Evolutionary conservation across 2,329 filamentous ascomycete genomes (phyloP).

Genomic region (Xylariaceae sp.): DNA sequence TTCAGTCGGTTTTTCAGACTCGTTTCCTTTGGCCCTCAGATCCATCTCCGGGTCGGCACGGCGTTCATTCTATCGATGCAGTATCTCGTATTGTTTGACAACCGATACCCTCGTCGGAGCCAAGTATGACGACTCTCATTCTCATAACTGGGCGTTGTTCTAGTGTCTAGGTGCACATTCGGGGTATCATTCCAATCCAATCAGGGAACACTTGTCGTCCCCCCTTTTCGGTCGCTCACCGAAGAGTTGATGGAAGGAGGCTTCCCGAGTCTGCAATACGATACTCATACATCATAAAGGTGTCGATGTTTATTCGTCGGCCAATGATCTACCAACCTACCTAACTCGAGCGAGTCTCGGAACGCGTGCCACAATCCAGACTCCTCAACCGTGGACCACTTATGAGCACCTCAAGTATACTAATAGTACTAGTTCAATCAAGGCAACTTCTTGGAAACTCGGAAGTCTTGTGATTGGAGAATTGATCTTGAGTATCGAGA

Average conservation of each 20-base stretch:
- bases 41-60: background rate
- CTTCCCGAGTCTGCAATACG: background rate
- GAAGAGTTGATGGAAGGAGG: background rate
- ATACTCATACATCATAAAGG: background rate
- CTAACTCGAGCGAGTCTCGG: background rate
- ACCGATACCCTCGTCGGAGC: background rate
- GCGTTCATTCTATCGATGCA: background rate
- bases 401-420: background rate
- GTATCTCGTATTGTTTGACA: background rate
- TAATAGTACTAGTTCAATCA: background rate
- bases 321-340: background rate
- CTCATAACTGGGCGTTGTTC: background rate
- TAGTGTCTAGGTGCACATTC: background rate
- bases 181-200: background rate
- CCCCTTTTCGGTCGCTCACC: background rate
- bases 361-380: background rate
- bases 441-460: background rate
- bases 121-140: background rate
- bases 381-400: background rate
- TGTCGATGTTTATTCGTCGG: background rate
- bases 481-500: background rate
- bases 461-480: too few relatives aligned
- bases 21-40: background rate
- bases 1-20: background rate
- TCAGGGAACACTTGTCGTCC: background rate